Percentiles rank a stretch among this genome's conserved stretches.
These are phyloP conservation scores for Bauhinia variegata DNA, from an alignment of 306 rosid species.

Conservation along the genomic window DNA sequence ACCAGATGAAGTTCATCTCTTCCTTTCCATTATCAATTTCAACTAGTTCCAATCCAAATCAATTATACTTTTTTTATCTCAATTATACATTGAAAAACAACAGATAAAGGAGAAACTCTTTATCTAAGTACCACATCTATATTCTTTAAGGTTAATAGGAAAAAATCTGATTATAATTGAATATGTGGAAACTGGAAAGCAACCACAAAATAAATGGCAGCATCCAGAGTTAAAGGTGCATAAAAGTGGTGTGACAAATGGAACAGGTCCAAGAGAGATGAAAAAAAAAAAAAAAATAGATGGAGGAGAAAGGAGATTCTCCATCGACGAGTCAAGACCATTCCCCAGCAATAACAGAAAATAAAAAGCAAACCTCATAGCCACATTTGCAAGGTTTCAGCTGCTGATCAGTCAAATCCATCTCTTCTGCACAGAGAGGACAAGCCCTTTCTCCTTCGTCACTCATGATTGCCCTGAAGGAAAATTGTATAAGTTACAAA, in stretches of 20 bases:
- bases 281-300: conserved; percentile 10
- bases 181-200: conserved; percentile 12
- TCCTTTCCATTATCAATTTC: background rate
- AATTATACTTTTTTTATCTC: background rate
- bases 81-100: conserved; percentile 1
- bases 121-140: background rate
- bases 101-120: conserved; percentile 4
- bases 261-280: conserved; percentile 1
- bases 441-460: conserved; percentile 95
- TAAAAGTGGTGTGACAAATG: conserved; percentile 7
- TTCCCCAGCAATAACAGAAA: conserved; percentile 4
- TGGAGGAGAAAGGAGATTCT: background rate
- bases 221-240: background rate
- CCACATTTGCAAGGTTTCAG: conserved; percentile 98
- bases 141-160: background rate
- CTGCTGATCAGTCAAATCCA: conserved; percentile 99
- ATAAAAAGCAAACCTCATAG: conserved; percentile 63
- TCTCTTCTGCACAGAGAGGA: conserved; percentile 97
- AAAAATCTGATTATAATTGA: background rate
- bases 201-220: conserved; percentile 12
- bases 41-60: background rate
- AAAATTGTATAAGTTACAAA: conserved; percentile 13
- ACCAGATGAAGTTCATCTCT: background rate
- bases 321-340: background rate
- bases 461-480: conserved; percentile 74